Percentiles rank a stretch among this genome's conserved stretches.
Evolutionary conservation across 176 grass and related monocot species (phyloP).

Genomic region (Raddia distichophylla): DNA sequence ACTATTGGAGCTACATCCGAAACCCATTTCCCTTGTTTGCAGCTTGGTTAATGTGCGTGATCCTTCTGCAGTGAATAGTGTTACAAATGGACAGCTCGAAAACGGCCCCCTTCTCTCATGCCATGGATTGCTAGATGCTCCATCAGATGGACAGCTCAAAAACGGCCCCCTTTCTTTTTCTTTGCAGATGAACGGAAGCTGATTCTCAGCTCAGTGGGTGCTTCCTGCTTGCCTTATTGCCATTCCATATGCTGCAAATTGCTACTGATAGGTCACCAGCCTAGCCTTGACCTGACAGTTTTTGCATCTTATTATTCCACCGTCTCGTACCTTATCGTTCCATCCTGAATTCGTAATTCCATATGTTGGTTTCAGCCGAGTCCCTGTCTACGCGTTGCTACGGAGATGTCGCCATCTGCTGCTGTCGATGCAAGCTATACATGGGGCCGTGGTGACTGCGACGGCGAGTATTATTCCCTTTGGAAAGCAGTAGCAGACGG

Average conservation of each 20-base stretch:
- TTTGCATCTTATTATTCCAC: not conserved
- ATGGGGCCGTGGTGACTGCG: not conserved
- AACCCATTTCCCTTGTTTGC: no score
- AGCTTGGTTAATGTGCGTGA: no score
- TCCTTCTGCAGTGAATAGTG: no score
- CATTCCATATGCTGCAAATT: not conserved
- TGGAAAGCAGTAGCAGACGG: no score
- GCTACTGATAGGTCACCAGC: not conserved
- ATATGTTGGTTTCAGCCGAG: slow-evolving; percentile 1
- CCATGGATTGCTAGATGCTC: no score
- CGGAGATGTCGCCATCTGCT: not conserved
- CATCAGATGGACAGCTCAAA: no score
- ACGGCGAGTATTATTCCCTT: not conserved
- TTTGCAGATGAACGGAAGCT: not conserved
- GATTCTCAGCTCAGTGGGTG: not conserved
- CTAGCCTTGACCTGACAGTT: not conserved
- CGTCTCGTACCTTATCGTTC: no score
- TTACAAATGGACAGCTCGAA: no score
- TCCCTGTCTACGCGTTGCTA: not conserved
- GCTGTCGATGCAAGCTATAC: not conserved
- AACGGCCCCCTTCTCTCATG: no score
- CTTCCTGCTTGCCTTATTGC: not conserved
- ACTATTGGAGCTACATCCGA: no score
- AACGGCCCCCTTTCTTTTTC: no score
- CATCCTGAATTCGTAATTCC: no score